Conservation (phyloP, 1,139 yeast genomes). For the Suhomyces panamericanus region DNA sequence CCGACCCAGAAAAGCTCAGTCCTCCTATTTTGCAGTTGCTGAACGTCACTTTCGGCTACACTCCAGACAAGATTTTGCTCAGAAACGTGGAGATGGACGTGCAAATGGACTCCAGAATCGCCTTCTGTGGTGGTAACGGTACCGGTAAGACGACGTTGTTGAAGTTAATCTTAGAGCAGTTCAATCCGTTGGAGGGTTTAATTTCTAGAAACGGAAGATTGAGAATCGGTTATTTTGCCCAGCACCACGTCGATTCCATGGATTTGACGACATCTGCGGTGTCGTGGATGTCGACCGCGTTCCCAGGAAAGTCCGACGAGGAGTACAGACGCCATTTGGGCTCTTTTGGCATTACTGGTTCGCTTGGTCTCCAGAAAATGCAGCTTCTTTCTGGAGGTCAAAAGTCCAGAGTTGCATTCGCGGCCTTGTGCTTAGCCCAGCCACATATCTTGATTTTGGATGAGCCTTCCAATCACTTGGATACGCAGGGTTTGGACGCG, state of each 20-base stretch:
- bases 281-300: slow-evolving; percentile 86
- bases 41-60: slow-evolving; percentile 84
- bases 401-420: slow-evolving; percentile 96
- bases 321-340: slow-evolving; percentile 97
- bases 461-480: slow-evolving; percentile 98
- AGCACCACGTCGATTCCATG: slow-evolving; percentile 98
- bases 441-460: slow-evolving; percentile 94
- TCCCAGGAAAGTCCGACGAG: slow-evolving; percentile 94
- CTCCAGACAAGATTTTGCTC: slow-evolving; percentile 59
- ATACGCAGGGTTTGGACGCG: slow-evolving; percentile 97
- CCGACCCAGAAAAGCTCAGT: slow-evolving; percentile 89
- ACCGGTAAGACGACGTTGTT: slow-evolving; percentile 96
- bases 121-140: slow-evolving; percentile 98
- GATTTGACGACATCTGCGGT: slow-evolving; percentile 87
- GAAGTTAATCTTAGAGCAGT: slow-evolving; percentile 77
- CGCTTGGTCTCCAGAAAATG: slow-evolving; percentile 90
- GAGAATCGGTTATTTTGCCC: slow-evolving; percentile 98
- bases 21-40: slow-evolving; percentile 93
- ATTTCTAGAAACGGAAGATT: slow-evolving; percentile 81
- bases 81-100: slow-evolving; percentile 84
- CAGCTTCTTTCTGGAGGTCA: slow-evolving; percentile 94
- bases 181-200: slow-evolving; percentile 71
- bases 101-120: slow-evolving; percentile 91
- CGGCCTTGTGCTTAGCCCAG: slow-evolving; percentile 82
- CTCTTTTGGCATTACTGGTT: slow-evolving; percentile 94